A percentile compares a stretch with the other conserved stretches of the same genome.
Evolutionary conservation across 257 asterid genomes (phyloP).

Genomic region (Anisodus acutangulus): DNA sequence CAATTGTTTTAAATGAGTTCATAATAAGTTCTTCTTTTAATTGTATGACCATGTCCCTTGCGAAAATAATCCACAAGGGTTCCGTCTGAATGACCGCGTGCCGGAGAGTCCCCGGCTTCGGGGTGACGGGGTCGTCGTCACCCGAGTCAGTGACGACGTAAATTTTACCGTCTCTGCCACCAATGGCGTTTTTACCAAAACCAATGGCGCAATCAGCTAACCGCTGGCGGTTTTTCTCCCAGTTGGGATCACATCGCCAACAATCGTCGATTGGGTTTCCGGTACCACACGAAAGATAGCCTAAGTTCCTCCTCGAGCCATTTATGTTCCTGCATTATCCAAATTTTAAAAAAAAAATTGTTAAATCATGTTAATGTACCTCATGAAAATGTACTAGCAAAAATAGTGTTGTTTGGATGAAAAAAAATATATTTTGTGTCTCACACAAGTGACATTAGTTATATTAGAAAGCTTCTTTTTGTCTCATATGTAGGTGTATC

Average conservation of each 20-base stretch:
- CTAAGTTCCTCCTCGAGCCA: slow-evolving; percentile 68
- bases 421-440: no score
- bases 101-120: slow-evolving; percentile 78
- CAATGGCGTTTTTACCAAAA: slow-evolving; percentile 74
- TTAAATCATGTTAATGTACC: slow-evolving; percentile 21
- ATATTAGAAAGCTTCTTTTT: no score
- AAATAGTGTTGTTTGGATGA: neutral
- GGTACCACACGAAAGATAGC: slow-evolving; percentile 67
- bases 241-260: slow-evolving; percentile 75
- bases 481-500: no score
- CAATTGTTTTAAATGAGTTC: slow-evolving; percentile 86
- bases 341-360: neutral
- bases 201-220: slow-evolving; percentile 81
- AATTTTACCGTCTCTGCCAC: slow-evolving; percentile 65
- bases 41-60: slow-evolving; percentile 74
- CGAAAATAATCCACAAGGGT: slow-evolving; percentile 79
- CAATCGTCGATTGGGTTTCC: slow-evolving; percentile 90
- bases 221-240: slow-evolving; percentile 70
- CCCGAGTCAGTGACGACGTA: slow-evolving; percentile 71
- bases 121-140: slow-evolving; percentile 54
- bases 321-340: slow-evolving; percentile 58
- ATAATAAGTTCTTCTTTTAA: slow-evolving; percentile 77
- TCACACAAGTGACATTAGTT: no score
- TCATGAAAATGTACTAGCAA: neutral
- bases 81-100: slow-evolving; percentile 66